Evolutionary conservation across 2,329 filamentous ascomycete species (phyloP).

Genomic region (Chalaropsis ovoidea): DNA sequence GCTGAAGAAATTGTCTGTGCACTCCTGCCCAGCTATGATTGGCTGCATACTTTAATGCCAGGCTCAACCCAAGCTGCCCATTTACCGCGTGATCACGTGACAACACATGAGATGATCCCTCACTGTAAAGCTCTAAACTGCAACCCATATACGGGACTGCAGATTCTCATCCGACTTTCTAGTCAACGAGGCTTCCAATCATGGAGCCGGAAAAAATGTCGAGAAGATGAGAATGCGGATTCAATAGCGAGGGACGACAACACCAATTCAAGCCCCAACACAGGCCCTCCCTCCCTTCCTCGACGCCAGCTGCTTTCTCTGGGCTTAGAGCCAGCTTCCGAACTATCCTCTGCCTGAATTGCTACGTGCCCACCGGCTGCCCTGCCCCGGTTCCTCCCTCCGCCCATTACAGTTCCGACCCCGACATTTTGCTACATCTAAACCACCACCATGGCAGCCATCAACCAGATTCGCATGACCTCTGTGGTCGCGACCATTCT

Average conservation of each 20-base stretch:
- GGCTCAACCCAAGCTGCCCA: constrained; percentile 10
- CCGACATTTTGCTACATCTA: not conserved
- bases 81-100: constrained; percentile 6
- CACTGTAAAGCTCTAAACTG: not conserved
- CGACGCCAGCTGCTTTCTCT: not conserved
- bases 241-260: not conserved
- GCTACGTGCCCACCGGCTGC: not conserved
- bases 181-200: constrained; percentile 14
- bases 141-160: constrained; percentile 3
- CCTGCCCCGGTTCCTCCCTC: not conserved
- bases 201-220: constrained; percentile 8
- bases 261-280: not conserved
- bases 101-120: not conserved
- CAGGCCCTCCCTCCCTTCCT: not conserved
- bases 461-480: constrained; percentile 18
- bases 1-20: constrained; percentile 18
- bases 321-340: not conserved
- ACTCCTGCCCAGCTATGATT: not conserved
- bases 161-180: constrained; percentile 13
- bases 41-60: constrained; percentile 1
- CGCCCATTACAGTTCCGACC: not conserved
- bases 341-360: not conserved
- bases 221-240: not conserved
- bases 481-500: constrained; percentile 17
- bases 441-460: constrained; percentile 12